Evolutionary conservation across 2,329 filamentous ascomycete species (phyloP), one percentile per base, ranked within the genome.

Genomic region (Ilyonectria destructans): DNA sequence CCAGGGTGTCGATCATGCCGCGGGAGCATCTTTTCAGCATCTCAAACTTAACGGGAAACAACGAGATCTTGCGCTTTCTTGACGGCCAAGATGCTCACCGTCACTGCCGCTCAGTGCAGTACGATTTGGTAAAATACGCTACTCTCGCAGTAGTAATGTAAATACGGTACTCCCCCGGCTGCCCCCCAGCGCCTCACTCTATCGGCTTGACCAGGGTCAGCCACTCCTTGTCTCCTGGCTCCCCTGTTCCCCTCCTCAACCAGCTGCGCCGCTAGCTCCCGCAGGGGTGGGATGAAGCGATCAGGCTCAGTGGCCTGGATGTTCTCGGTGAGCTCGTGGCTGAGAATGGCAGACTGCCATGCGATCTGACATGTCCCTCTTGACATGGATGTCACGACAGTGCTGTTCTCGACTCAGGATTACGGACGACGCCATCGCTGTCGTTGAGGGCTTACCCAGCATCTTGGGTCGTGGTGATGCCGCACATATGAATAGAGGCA

Each of bases 221-320:
- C 12, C 31, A 54, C 29, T 54, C 51, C 51, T 54, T 31, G 13
- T 17, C 51, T 6, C 29, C 15, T 54, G 49, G 52, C 23, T 63
- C 52, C 43, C 40, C 29, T 45, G 52, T 43, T 49, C 37, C 54
- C 46, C 26, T 62, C 61, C 57, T 65, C 51, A 35, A 51, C 56
- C 51, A 58, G 57, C 62, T 65, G 40, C 51, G 57, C 62, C 57
- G 57, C 57, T 65, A 65, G 62, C 57, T 59, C 56, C 62, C 56
- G 62, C 62, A 60, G 48, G 62, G 51, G 62, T 65, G 56, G 31
- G 43, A 65, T 29, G 45, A 65, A 58, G 10, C 60, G 60, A 63
- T 63, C 60, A 48, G 60, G 59, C 60, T 62, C 52, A 23, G 60
- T 46, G 43, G 40, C 52, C 21, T 40, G 23, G 46, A 31, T 54